Evolutionary conservation across 805 yeast species (phyloP), one percentile per base, ranked within the genome.

Genomic region (Lipomyces yamanashiensis): DNA sequence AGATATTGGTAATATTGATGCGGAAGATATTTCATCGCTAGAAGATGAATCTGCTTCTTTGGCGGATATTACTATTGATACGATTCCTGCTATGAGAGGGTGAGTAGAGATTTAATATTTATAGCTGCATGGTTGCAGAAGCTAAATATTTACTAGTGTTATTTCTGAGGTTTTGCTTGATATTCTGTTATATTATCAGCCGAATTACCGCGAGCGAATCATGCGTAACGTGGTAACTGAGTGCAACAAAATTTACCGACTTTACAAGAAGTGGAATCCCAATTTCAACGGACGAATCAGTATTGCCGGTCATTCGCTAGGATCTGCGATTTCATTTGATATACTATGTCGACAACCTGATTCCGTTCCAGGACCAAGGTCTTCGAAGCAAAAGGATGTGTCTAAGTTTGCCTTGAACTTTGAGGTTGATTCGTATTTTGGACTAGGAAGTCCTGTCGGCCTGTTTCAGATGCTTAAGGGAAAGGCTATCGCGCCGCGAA

Each of bases 391-490:
- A 23, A 36, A 40, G 19, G 34, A 28, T 7, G 55, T n/a, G 13
- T 23, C 45, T 7, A 36, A 21, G n/a, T 13, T 12, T 34, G 49
- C 62, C 37, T 79, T 93, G 23, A 82, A 84, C 39, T 93, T 93
- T 73, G 81, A 84, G 0, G 92, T 90, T 6, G 87, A 86, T 17
- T 87, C 88, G 67, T 82, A 85, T 67, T 92, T 91, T 73, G 85
- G 89, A 12, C 80, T 91, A 39, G 99, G 98, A 0, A 90, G 97
- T 1, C 99, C 98, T 0, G 83, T 89, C 41, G 98, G 97, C 1
- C 85, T 91, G 21, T 89, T 92, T 76, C 88, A 89, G 74, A 78
- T 93, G 39, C 82, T 95, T 47, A 86, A 85, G 67, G 83, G 87
- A 51, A 82, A 82, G 50, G 84, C 83, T 54, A 81, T 92, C n/a